Base-by-base conservation (phyloP, 208 protist genomes). In the Acanthamoeba castellanii region DNA sequence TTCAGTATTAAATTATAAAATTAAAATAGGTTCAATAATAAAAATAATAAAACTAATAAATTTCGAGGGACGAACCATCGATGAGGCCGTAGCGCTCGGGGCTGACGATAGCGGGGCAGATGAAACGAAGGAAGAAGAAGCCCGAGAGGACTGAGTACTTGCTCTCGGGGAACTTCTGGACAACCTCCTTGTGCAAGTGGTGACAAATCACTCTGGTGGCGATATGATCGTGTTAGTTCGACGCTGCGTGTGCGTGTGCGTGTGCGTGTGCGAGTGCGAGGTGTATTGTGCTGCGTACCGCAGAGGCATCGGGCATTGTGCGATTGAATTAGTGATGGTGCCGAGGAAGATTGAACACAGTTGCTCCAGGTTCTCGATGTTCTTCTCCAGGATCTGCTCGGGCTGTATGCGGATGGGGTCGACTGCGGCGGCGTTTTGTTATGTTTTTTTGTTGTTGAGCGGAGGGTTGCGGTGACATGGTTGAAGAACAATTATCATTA, bases 81-180 rank as follows among this genome's bases (percentile, higher is more conserved):
- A 93, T 6, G 18, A 93, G 45, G 25, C 88, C 88, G 64, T 82
- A 93, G 42, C 30, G 47, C 42, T 93, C 88, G 27, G 88, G 88
- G 37, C 66, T 74, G 64, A 78, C 88, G 66, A 93, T 93, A 8
- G 88, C 88, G 13, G 88, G 88, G n/a, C 88, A 82, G 66, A 93
- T 52, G 88, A 93, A 93, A 45, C 88, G 88, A 8, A 93, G 59
- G 88, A 93, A 93, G 52, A 93, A 93, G 88, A 93, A 93, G 32
- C 64, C 66, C 30, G 32, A 32, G 14, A 93, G 59, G 14, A 59
- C 34, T 4, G 52, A 68, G 47, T 74, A 93, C 47, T 64, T 55
- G 88, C 88, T 74, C 20, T 81, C 88, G 22, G 88, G 88, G 32
- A 93, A 93, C 88, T 91, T 91, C 52, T 59, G 6, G 25, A 64